These are phyloP conservation scores for Metahyphopichia silvanorum DNA, from an alignment of 805 yeast genomes.

Conservation along the genomic window DNA sequence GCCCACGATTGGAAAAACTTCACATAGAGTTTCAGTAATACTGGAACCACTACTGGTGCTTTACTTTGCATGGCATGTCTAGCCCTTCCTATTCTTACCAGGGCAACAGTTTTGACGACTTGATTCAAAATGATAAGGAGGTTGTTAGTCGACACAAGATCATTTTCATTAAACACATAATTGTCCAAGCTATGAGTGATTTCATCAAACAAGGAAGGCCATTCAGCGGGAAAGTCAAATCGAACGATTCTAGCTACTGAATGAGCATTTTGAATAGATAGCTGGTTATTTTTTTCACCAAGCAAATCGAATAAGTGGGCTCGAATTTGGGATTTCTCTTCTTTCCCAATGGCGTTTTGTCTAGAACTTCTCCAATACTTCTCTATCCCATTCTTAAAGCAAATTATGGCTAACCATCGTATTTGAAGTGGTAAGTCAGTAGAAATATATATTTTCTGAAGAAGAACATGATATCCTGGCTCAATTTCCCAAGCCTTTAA, in stretches of 20 bases:
- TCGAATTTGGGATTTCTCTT: conserved; percentile 68
- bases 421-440: conserved; percentile 56
- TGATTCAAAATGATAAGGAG: conserved; percentile 69
- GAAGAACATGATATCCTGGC: conserved; percentile 54
- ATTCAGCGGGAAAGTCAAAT: conserved; percentile 80
- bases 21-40: conserved; percentile 57
- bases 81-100: conserved; percentile 81
- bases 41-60: conserved; percentile 59
- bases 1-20: conserved; percentile 65
- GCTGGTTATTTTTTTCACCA: conserved; percentile 69
- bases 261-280: conserved; percentile 81
- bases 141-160: conserved; percentile 58
- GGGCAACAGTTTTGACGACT: conserved; percentile 66
- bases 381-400: conserved; percentile 84
- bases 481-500: conserved; percentile 65
- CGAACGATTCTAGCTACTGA: conserved; percentile 76
- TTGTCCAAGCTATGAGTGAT: conserved; percentile 44
- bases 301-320: conserved; percentile 54
- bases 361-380: conserved; percentile 78
- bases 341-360: conserved; percentile 46
- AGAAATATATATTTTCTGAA: conserved; percentile 62
- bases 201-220: conserved; percentile 80
- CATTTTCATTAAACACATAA: conserved; percentile 36
- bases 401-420: conserved; percentile 85
- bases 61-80: conserved; percentile 73